phyloP scores from a whole-genome alignment of 805 yeast genomes.

The Cyberlindnera mrakii region DNA sequence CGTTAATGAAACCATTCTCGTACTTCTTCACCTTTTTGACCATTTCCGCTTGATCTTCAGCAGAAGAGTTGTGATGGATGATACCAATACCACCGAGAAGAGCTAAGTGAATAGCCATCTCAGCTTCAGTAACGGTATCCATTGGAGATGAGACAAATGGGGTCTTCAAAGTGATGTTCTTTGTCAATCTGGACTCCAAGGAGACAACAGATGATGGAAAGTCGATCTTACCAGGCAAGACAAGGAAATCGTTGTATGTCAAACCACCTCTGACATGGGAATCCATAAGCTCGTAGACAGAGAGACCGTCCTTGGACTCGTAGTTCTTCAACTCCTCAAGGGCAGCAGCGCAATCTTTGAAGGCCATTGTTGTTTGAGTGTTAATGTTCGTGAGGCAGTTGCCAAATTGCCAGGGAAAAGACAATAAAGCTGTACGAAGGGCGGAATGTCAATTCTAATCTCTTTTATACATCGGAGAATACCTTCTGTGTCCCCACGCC shows the following conservation, averaged over 20 bases:
- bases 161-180: conserved; percentile 82
- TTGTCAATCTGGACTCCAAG: conserved; percentile 84
- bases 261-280: conserved; percentile 89
- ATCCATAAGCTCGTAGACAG: conserved; percentile 81
- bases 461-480: not conserved
- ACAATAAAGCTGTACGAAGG: not conserved
- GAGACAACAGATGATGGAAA: conserved; percentile 76
- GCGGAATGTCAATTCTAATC: not conserved
- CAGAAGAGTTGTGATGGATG: conserved; percentile 93
- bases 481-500: not conserved
- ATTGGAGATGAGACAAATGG: conserved; percentile 98
- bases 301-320: conserved; percentile 76
- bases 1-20: conserved; percentile 96
- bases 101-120: conserved; percentile 98
- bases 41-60: conserved; percentile 98
- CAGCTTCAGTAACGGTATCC: conserved; percentile 98
- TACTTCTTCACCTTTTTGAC: conserved; percentile 92
- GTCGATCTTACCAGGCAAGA: conserved; percentile 90
- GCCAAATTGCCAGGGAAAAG: conserved; percentile 26
- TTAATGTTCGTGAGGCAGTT: conserved; percentile 13
- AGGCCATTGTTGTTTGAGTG: conserved; percentile 17
- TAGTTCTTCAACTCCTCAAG: conserved; percentile 60
- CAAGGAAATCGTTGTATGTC: conserved; percentile 93
- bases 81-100: conserved; percentile 98
- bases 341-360: conserved; percentile 53